Evolutionary conservation across 345 rosid genomes (phyloP), one percentile per base, ranked within the genome.

Genomic region (Gossypium arboreum): DNA sequence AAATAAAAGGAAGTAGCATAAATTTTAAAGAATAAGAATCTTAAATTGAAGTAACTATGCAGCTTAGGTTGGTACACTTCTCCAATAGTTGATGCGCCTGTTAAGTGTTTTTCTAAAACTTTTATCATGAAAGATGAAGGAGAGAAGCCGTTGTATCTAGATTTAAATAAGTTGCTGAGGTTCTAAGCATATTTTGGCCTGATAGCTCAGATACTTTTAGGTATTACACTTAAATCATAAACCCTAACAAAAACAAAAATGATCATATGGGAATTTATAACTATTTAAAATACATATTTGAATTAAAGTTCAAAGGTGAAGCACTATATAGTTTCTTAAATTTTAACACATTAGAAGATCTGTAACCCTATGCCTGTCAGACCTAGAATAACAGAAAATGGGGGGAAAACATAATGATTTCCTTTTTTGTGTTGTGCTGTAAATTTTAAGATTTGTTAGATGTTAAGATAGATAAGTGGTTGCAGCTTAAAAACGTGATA

Each of bases 11-110:
- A 27, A 64, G 24, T 34, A 62, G 68, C 7, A 0, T 17, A 39
- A 62, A 34, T 17, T 34, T 34, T 39, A 34, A 8, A 7, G 27
- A 51, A 65, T 18, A 65, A 41, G 47, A 43, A 65, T 43, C 13
- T 43, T 65, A 43, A 43, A 11, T 43, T 65, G 7, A 18, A 43
- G 22, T 18, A 11, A 39, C 17, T 6, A 10, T 43, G 70, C 18
- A 64, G 52, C 54, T 66, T 66, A 12, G 25, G 71, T 66, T 43
- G 9, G 29, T 44, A 18, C n/a, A 66, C 71, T 66, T 44, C 51
- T 44, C 10, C 69, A 18, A 44, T 18, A 44, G 54, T 20, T 66
- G 71, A 66, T 66, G 71, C 12, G 13, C 34, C 52, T 66, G 34
- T 66, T 10, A 43, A n/a, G 17, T n/a, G 52, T 6, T 44, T 4